Evolutionary conservation across 441 rosid genomes (phyloP), one percentile per base, ranked within the genome.

Genomic region (Brassica hybrid): DNA sequence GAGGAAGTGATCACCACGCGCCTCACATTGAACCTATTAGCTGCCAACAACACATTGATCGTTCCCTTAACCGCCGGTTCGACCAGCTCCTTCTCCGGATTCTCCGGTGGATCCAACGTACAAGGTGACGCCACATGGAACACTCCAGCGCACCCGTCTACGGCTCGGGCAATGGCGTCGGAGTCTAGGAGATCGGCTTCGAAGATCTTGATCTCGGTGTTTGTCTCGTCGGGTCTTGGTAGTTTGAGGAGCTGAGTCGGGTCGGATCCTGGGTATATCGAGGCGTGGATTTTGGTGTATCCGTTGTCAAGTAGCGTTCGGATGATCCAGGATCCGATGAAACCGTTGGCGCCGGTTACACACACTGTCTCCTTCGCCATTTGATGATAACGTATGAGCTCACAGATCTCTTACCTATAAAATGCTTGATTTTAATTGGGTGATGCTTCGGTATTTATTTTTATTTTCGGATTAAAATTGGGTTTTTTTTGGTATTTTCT

Each of bases 51-150:
- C 14, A 92, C 94, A 57, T 91, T 89, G 18, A 88, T 58, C 0
- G 98, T 94, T 19, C 97, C 98, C 80, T 89, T 87, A 11, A 92
- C 91, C 30, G 98, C 98, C 9, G 97, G 98, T 67, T 80, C 69
- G 14, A 94, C 41, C 45, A 94, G 87, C 13, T 92, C 97, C 69
- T 57, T 84, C 63, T 91, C 81, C 0, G 97, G 95, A 80, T 94
- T 80, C 7, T 64, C 34, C 12, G 92, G 92, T 63, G 84, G 88
- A 68, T 91, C 95, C 56, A 94, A 86, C 13, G 82, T 83, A 41
- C 97, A 90, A 25, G 94, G 97, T 9, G 97, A 94, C 0, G 98
- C 97, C 79, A 94, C 94, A 81, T 92, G 97, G 91, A 94, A 94
- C 2, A 92, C 90, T 12, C 97, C 97, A 3, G 60, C 11, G 82